phyloP scores from a whole-genome alignment of 1,284 basidiomycete species.

The Testicularia cyperi region DNA sequence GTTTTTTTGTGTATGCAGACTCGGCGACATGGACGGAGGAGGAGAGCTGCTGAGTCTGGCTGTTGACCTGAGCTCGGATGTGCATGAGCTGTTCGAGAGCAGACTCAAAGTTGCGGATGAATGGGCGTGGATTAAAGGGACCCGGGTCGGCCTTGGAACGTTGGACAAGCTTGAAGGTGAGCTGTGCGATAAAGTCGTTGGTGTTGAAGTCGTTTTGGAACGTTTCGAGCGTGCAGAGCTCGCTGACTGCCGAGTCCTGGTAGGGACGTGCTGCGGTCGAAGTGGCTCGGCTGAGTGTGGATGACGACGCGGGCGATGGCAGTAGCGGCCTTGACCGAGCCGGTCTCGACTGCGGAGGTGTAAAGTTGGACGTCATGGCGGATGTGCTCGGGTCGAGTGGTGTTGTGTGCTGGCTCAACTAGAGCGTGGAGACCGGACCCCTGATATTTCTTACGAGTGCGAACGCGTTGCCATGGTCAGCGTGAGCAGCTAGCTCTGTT shows the following conservation, averaged over 20 bases:
- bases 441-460: too few species aligned
- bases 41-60: slow-evolving; percentile 85
- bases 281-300: slow-evolving; percentile 17
- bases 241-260: slow-evolving; percentile 67
- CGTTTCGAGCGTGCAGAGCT: slow-evolving; percentile 69
- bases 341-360: slow-evolving; percentile 22
- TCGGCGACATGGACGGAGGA: slow-evolving; percentile 86
- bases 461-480: too few species aligned
- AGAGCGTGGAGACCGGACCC: too few species aligned
- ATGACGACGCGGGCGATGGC: slow-evolving; percentile 12
- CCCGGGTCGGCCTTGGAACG: slow-evolving; percentile 79
- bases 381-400: too few species aligned
- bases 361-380: slow-evolving; percentile 17
- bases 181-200: slow-evolving; percentile 80
- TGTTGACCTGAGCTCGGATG: slow-evolving; percentile 81
- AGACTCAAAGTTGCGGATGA: slow-evolving; percentile 85
- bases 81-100: slow-evolving; percentile 83
- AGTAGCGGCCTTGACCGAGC: slow-evolving; percentile 16
- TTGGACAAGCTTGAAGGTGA: slow-evolving; percentile 81
- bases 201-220: slow-evolving; percentile 82
- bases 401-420: too few species aligned
- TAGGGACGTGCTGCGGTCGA: slow-evolving; percentile 28
- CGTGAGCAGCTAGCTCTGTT: too few species aligned
- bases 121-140: slow-evolving; percentile 89
- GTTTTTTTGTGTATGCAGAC: slow-evolving; percentile 88